phyloP scores from a whole-genome alignment of 306 rosid genomes.

The Quercus ilex region DNA sequence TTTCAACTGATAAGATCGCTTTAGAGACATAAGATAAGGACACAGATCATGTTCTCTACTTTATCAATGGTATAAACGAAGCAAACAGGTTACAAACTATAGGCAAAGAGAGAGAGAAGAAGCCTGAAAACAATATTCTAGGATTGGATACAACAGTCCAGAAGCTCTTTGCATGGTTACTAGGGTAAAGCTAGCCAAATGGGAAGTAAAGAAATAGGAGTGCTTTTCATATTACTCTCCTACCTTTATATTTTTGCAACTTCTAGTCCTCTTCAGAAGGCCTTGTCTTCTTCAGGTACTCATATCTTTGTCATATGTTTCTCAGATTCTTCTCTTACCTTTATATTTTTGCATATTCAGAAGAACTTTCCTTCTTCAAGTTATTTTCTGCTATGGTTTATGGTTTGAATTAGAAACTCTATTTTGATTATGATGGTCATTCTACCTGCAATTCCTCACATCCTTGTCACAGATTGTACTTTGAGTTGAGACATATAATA shows the following conservation, averaged over 20 bases:
- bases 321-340: neutral
- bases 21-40: no score
- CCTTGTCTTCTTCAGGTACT: slow-evolving; percentile 51
- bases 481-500: neutral
- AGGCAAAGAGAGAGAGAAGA: no score
- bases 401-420: neutral
- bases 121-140: no score
- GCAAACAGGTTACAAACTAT: no score
- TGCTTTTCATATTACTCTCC: slow-evolving; percentile 34
- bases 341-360: neutral
- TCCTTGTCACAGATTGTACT: neutral
- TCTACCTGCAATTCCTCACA: neutral
- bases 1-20: no score
- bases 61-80: no score
- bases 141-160: neutral
- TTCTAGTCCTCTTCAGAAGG: slow-evolving; percentile 35
- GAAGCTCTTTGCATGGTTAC: neutral
- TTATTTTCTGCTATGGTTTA: no score
- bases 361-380: no score
- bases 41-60: no score
- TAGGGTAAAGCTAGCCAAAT: slow-evolving; percentile 20
- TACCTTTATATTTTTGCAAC: slow-evolving; percentile 17
- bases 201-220: slow-evolving; percentile 34
- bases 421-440: neutral
- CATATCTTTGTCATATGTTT: neutral